Conservation (phyloP, 805 yeast species). For the Yarrowia porcina region DNA sequence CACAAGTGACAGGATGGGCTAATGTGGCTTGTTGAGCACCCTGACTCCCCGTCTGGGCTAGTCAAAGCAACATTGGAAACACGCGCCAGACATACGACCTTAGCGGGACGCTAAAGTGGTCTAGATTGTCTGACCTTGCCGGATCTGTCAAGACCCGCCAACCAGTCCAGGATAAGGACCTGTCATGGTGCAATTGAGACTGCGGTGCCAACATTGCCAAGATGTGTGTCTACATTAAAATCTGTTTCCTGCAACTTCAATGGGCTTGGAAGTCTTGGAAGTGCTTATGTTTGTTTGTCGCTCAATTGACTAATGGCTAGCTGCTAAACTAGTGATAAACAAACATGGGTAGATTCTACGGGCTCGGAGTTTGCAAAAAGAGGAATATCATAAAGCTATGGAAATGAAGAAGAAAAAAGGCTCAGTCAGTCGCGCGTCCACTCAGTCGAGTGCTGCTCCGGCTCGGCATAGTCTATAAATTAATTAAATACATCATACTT, state of each 20-base stretch:
- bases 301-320: neutral
- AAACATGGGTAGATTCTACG: neutral
- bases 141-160: neutral
- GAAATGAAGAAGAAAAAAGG: slow-evolving; percentile 3
- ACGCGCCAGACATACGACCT: neutral
- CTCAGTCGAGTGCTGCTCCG: slow-evolving; percentile 5
- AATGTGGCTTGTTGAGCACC: neutral
- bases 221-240: too few species aligned
- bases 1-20: neutral
- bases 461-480: slow-evolving; percentile 20
- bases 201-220: too few species aligned
- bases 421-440: slow-evolving; percentile 6
- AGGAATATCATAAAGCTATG: slow-evolving; percentile 1
- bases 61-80: neutral
- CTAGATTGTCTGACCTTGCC: neutral
- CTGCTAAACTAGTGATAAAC: neutral
- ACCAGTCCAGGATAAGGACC: neutral
- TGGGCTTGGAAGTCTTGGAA: too few species aligned
- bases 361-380: neutral
- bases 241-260: too few species aligned
- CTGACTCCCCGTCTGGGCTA: neutral
- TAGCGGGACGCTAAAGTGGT: neutral
- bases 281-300: neutral
- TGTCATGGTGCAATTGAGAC: too few species aligned
- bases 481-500: slow-evolving; percentile 19